Base-by-base conservation (phyloP, 2,329 filamentous ascomycete species). In the Phaeomoniella chlamydospora region DNA sequence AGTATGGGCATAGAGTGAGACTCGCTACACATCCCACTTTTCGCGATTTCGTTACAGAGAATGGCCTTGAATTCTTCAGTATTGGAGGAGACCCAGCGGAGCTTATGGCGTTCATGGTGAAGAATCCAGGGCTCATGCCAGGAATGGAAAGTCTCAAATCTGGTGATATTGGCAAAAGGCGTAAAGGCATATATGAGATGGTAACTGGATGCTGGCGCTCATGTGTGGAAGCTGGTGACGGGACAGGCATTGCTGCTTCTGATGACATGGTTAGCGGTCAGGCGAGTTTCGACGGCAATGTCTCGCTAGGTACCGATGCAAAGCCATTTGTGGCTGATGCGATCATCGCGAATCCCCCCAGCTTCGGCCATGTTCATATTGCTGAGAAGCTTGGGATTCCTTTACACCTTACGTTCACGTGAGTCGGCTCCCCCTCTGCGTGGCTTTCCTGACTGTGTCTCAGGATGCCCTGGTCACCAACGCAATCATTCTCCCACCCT, bases 71-170 rank as follows among this genome's bases (percentile, higher is more conserved):
- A 47, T 87, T 85, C 54, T 85, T 80, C 54, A 71, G 61, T 41
- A 80, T 85, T 35, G 79, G 80, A n/a, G 80, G 80, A 2, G 78
- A 86, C 50, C 80, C 80, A 1, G 70, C 75, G 1, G 72, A 81
- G 48, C 62, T 85, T 31, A 86, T 85, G 80, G 82, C 84, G 3
- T 92, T 88, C 49, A 92, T 92, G 84, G 84, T 90, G 32, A 87
- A 87, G 56, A 81, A 90, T 45, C 83, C 85, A 0, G 82, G 84
- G 0, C 62, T 93, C 18, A 84, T 92, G 77, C 85, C 85, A 2
- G 80, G 80, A 1, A 73, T 88, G 39, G 78, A 87, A 34, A 77
- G 80, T 1, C 57, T 92, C 34, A 77, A 75, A 40, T 80, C 70
- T 43, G 84, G 84, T 5, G 84, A 90, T 50, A 73, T 93, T 34